Percentiles rank a stretch among this genome's conserved stretches.
Evolutionary conservation across 176 grass and related monocot species (phyloP).

Genomic region (Eragrostis curvula): DNA sequence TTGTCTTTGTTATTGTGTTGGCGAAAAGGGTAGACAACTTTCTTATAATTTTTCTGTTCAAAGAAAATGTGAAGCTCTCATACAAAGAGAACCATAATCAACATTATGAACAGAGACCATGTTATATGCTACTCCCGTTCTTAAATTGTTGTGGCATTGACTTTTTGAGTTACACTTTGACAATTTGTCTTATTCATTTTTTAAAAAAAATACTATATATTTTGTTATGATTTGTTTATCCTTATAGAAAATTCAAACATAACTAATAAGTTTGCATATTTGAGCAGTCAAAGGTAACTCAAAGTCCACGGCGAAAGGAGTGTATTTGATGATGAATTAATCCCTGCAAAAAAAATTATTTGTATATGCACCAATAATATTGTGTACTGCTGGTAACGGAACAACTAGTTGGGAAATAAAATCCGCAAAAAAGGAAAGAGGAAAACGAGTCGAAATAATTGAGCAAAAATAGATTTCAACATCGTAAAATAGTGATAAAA

Average conservation of each 20-base stretch:
- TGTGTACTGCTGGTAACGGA: neutral
- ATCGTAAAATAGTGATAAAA: too few species aligned
- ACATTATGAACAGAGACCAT: neutral
- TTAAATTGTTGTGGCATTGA: too few species aligned
- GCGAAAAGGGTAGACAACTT: neutral
- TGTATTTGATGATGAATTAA: neutral
- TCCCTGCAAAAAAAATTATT: neutral
- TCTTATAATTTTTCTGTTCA: neutral
- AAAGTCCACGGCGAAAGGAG: too few species aligned
- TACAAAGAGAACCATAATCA: neutral
- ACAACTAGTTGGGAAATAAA: too few species aligned
- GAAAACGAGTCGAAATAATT: neutral
- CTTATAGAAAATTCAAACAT: too few species aligned
- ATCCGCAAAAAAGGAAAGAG: neutral
- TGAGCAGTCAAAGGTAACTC: too few species aligned
- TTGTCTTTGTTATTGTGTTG: neutral
- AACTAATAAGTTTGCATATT: too few species aligned
- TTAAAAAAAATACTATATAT: neutral
- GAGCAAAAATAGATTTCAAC: neutral
- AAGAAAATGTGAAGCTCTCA: neutral
- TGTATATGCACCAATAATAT: neutral
- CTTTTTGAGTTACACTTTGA: too few species aligned
- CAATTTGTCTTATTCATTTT: too few species aligned
- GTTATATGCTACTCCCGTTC: too few species aligned
- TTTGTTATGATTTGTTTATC: neutral